phyloP scores from a whole-genome alignment of 495 filamentous ascomycete species.

The Annulohypoxylon moriforme region DNA sequence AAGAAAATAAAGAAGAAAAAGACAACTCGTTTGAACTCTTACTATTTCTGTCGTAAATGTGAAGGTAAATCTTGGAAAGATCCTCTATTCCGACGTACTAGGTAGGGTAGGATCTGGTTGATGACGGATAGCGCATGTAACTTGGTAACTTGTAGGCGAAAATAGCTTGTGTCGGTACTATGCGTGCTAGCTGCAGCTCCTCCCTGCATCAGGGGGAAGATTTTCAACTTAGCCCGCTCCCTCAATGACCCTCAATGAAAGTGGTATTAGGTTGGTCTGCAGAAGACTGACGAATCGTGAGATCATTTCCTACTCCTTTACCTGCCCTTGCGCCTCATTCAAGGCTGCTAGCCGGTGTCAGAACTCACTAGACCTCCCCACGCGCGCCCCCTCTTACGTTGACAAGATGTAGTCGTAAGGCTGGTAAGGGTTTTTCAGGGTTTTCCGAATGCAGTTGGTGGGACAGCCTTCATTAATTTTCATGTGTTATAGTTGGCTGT shows the following conservation, averaged over 20 bases:
- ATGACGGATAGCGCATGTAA: constrained; percentile 27
- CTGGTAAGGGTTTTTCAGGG: constrained; percentile 14
- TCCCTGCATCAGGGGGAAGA: constrained; percentile 37
- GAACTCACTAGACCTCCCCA: constrained; percentile 11
- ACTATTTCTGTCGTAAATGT: constrained; percentile 36
- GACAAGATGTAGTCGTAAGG: constrained; percentile 25
- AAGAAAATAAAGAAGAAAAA: constrained; percentile 16
- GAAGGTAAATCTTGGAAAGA: constrained; percentile 2
- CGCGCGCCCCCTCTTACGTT: constrained; percentile 18
- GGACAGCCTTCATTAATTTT: constrained; percentile 10
- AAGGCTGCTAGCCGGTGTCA: constrained; percentile 15
- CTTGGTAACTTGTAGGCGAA: constrained; percentile 2
- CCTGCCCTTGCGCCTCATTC: constrained; percentile 30
- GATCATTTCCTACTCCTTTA: constrained; percentile 37
- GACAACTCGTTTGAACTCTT: constrained; percentile 13
- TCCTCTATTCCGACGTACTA: constrained; percentile 7
- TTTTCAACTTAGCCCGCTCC: constrained; percentile 20
- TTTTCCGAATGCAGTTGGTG: constrained; percentile 30
- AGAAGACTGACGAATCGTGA: constrained; percentile 26
- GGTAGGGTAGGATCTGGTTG: constrained; percentile 13
- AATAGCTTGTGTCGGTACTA: constrained; percentile 4
- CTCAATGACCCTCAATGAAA: constrained; percentile 6
- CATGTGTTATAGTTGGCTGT: constrained; percentile 13
- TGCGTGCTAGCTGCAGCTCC: constrained; percentile 11
- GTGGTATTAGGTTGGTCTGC: constrained; percentile 12